A percentile compares a stretch with the other conserved stretches of the same genome.
These are phyloP conservation scores for Corniculantispora saksenae DNA, from an alignment of 2,329 filamentous ascomycete species.

Conservation along the genomic window DNA sequence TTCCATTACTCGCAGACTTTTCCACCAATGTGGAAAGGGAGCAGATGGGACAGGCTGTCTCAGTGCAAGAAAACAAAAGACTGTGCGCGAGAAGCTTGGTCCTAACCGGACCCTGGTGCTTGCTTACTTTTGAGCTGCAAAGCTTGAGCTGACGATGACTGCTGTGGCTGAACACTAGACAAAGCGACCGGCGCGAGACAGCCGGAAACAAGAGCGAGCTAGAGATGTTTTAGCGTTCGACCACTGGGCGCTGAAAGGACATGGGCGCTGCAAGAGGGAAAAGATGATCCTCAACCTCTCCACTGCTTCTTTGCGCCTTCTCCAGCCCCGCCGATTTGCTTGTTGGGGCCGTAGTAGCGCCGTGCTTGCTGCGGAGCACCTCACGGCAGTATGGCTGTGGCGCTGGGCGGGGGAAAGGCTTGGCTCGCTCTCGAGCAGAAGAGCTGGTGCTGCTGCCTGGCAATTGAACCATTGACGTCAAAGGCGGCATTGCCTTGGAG, in stretches of 20 bases:
- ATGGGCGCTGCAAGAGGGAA: not conserved
- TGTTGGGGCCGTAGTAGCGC: slow-evolving; percentile 19
- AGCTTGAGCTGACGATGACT: not conserved
- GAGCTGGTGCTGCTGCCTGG: not conserved
- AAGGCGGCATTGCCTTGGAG: slow-evolving; percentile 6
- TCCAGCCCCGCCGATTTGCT: slow-evolving; percentile 13
- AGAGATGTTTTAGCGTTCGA: not conserved
- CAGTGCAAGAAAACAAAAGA: not conserved
- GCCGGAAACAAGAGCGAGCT: not conserved
- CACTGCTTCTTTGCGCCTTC: slow-evolving; percentile 7
- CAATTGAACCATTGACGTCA: slow-evolving; percentile 8
- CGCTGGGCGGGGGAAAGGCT: not conserved
- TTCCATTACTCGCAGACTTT: slow-evolving; percentile 12
- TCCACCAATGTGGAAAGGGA: not conserved
- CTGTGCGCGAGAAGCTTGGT: not conserved
- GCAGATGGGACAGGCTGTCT: not conserved
- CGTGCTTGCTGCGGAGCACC: slow-evolving; percentile 11
- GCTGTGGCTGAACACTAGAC: not conserved
- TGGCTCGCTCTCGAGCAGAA: not conserved
- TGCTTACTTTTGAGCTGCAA: not conserved
- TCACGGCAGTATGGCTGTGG: not conserved
- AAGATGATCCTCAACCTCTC: not conserved
- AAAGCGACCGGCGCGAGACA: not conserved
- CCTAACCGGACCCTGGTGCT: not conserved
- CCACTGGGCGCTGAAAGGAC: not conserved